Percentiles rank a stretch among this genome's conserved stretches.
These are phyloP conservation scores for Gynostemma pentaphyllum DNA, from an alignment of 306 rosid species.

Conservation along the genomic window DNA sequence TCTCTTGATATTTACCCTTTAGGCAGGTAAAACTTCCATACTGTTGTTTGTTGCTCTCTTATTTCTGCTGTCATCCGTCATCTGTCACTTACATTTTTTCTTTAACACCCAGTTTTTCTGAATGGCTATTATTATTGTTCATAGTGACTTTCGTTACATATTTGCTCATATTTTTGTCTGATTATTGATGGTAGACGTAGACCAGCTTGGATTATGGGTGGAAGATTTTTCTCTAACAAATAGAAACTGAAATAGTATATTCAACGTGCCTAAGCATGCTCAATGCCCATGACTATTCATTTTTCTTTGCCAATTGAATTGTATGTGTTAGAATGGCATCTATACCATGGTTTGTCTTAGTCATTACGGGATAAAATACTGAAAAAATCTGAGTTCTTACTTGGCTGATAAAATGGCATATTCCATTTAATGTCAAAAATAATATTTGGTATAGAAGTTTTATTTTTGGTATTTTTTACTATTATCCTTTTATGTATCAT, in stretches of 20 bases:
- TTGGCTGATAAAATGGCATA: background rate
- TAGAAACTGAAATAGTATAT: background rate
- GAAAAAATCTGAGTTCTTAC: background rate
- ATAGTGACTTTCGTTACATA: background rate
- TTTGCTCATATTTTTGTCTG: background rate
- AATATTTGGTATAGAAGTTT: no score
- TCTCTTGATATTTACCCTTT: slow-evolving; percentile 75
- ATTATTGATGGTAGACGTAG: background rate
- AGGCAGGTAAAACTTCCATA: slow-evolving; percentile 45
- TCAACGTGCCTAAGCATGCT: background rate
- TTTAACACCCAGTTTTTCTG: background rate
- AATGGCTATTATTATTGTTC: background rate
- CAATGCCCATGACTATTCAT: background rate
- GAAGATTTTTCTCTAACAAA: background rate
- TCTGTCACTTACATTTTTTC: background rate
- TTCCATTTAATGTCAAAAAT: background rate
- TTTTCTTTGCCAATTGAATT: background rate
- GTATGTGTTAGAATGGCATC: background rate
- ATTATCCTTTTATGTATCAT: no score
- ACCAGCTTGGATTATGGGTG: background rate
- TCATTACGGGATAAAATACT: background rate
- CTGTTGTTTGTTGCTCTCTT: background rate
- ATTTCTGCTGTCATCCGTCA: background rate
- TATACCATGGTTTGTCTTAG: background rate
- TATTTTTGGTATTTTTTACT: no score